phyloP scores from a whole-genome alignment of 2,329 filamentous ascomycete genomes.

The Pseudocercospora fuligena region DNA sequence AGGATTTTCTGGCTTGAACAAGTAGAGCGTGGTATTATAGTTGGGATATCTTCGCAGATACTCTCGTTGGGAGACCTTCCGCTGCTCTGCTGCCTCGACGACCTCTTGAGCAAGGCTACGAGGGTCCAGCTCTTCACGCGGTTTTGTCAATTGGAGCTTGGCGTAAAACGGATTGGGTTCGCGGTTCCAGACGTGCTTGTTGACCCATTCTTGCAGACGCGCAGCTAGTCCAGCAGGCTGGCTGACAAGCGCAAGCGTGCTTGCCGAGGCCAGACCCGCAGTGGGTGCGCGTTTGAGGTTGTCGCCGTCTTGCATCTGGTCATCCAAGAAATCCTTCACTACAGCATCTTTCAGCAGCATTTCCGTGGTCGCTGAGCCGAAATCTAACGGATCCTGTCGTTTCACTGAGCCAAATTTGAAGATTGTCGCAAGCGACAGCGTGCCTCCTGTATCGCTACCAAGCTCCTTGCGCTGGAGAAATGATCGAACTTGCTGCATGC shows the following conservation, averaged over 20 bases:
- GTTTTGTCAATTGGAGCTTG: slow-evolving; percentile 70
- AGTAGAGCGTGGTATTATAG: slow-evolving; percentile 90
- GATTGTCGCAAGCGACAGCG: slow-evolving; percentile 72
- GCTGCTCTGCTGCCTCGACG: slow-evolving; percentile 78
- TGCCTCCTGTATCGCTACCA: slow-evolving; percentile 67
- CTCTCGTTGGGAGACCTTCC: slow-evolving; percentile 86
- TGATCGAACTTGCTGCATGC: slow-evolving; percentile 91
- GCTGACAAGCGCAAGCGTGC: slow-evolving; percentile 23
- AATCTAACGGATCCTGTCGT: slow-evolving; percentile 83
- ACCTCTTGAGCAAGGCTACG: slow-evolving; percentile 89
- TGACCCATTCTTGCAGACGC: slow-evolving; percentile 32
- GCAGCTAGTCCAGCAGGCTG: slow-evolving; percentile 31
- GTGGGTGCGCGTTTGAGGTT: slow-evolving; percentile 27
- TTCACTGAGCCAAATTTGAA: slow-evolving; percentile 67
- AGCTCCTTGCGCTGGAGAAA: slow-evolving; percentile 92
- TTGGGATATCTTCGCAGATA: slow-evolving; percentile 84
- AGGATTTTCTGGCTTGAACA: slow-evolving; percentile 79
- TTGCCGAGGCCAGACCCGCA: slow-evolving; percentile 20
- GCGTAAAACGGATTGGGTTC: slow-evolving; percentile 97
- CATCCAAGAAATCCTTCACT: slow-evolving; percentile 91
- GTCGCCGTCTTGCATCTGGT: slow-evolving; percentile 54
- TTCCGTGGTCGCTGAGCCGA: slow-evolving; percentile 88
- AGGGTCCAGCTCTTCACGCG: slow-evolving; percentile 80
- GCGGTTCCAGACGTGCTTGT: slow-evolving; percentile 42
- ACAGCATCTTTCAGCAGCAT: slow-evolving; percentile 97